A percentile compares a stretch with the other conserved stretches of the same genome.
Evolutionary conservation across 2,329 filamentous ascomycete species (phyloP).

Genomic region (Epichloe baconii): DNA sequence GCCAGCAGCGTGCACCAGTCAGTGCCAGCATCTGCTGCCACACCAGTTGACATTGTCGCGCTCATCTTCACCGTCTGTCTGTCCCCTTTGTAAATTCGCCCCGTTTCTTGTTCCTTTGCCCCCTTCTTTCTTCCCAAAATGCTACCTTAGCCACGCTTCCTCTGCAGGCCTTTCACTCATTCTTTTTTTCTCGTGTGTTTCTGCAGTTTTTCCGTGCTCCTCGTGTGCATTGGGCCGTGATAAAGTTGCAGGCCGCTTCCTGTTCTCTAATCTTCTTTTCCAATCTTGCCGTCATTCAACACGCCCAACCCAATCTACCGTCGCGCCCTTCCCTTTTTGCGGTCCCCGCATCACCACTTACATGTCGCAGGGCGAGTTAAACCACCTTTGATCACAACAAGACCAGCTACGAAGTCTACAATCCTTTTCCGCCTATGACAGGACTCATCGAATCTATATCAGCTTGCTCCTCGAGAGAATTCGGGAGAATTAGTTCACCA

Average conservation of each 20-base stretch:
- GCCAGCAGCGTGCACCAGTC: neutral
- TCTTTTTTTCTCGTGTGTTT: conserved; percentile 2
- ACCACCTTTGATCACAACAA: conserved; percentile 1
- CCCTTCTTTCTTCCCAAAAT: neutral
- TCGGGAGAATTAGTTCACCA: neutral
- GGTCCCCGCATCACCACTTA: conserved; percentile 7
- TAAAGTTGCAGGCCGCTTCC: neutral
- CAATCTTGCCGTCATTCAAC: neutral
- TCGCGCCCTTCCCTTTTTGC: neutral
- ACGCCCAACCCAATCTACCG: neutral
- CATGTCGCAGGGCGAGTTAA: conserved; percentile 7
- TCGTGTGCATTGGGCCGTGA: neutral
- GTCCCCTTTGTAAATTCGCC: neutral
- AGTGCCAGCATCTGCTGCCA: neutral
- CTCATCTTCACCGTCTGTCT: neutral
- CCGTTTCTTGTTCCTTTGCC: neutral
- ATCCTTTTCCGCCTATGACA: neutral
- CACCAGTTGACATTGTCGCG: neutral
- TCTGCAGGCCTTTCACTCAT: neutral
- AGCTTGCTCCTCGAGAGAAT: neutral
- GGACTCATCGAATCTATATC: neutral
- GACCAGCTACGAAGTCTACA: neutral
- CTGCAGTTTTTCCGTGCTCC: neutral
- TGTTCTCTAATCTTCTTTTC: neutral
- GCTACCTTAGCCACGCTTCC: neutral